Base-by-base conservation (phyloP, 345 rosid genomes). In the Rhodamnia argentea region DNA sequence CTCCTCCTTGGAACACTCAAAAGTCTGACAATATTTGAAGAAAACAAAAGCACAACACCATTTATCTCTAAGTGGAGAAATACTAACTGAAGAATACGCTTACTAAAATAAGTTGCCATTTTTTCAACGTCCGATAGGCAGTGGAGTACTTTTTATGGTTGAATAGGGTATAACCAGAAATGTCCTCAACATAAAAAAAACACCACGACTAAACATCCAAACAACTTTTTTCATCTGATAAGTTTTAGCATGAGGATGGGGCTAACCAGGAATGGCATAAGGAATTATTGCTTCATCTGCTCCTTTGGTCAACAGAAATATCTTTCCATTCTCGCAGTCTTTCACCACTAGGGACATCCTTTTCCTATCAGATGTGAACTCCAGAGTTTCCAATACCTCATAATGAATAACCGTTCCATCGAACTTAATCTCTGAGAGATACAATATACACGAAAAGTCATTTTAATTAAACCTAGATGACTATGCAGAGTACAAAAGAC, bases 251-350 rank as follows among this genome's bases (percentile, higher is more conserved):
- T 3, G 24, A 32, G 1, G 44, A 70, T 70, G 78, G 82, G 90
- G 44, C 55, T 90, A 90, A 97, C 99, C 98, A 87, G 96, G 84
- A 90, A 57, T 57, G 86, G 97, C 97, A 85, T 70, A 87, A 84
- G 99, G 99, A 92, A 97, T 91, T 87, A 97, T 93, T 55, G 98
- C 94, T 91, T 97, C 99, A 92, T 97, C 99, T 57, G 98, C 99
- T 60, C 99, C 99, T 89, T 97, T 97, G 57, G 99, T 94, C 88
- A 97, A 87, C 86, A 97, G 99, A 83, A 92, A 83, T 88, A 94
- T 93, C 89, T 93, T 96, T 86, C 93, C 98, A 86, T 87, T 93
- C 85, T 89, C 94, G 87, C 93, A 90, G 92, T 96, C 98, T 92
- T 88, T 94, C 86, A 97, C 92, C 84, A 95, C 97, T 85, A 94